Base-by-base conservation (phyloP, 441 rosid species). In the Metrosideros polymorpha region DNA sequence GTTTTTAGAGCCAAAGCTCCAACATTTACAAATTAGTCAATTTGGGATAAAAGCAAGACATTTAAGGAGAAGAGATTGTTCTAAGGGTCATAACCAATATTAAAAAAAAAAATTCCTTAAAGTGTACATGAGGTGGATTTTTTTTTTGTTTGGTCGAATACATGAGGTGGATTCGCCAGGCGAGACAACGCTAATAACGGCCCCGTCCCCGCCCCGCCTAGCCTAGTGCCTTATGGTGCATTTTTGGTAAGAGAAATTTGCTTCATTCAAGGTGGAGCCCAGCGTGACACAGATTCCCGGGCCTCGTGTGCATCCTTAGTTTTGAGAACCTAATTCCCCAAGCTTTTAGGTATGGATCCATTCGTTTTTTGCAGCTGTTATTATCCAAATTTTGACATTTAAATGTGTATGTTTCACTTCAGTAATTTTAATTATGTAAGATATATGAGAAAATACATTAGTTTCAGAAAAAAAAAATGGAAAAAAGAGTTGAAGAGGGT, bases 191-290 rank as follows among this genome's bases (percentile, higher is more conserved):
- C 47, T 45, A 45, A 45, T 9, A 12, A 3, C 13, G 1, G 3
- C 59, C n/a, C 57, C 6, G 2, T n/a, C 57, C 5, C 51, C 59
- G 0, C 59, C 59, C 29, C 1, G 14, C 25, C 14, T 55, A 55
- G 1, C 29, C 29, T 55, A 4, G 2, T 55, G 59, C 14, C 29
- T 1, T 10, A 5, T 6, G 29, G 59, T 14, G 29, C 59, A 25
- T 0, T 55, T 55, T 0, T 4, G 25, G 59, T 2, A 14, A 8
- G 59, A 29, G 0, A 53, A 25, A 25, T 55, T 2, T 25, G n/a
- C 59, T 14, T 6, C 14, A 10, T 55, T 55, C 29, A 9, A 55
- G 59, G 59, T 25, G 59, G 6, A 25, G 29, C 25, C 59, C 0
- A 0, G 3, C 59, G 14, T 14, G 29, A 14, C 29, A 55, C 3